These are phyloP conservation scores for Penicillium sp. DNA, from an alignment of 2,329 filamentous ascomycete genomes.

Conservation along the genomic window DNA sequence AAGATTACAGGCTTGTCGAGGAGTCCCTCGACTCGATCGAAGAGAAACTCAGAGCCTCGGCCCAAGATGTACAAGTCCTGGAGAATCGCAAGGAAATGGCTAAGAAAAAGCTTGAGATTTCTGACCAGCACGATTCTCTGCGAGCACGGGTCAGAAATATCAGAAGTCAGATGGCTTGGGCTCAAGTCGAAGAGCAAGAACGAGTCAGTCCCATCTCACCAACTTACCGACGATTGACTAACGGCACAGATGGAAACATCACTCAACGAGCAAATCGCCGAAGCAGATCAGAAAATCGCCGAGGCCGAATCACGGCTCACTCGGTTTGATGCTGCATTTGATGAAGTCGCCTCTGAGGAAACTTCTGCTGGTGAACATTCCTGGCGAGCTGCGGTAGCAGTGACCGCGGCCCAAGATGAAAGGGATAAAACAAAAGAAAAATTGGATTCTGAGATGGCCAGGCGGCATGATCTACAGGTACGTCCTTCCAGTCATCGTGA, in stretches of 20 bases:
- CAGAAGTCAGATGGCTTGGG: conserved; percentile 75
- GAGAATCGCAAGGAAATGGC: conserved; percentile 61
- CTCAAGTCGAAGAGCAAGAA: conserved; percentile 78
- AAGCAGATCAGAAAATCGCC: conserved; percentile 50
- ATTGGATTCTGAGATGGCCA: conserved; percentile 54
- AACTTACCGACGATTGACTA: conserved; percentile 3
- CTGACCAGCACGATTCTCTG: conserved; percentile 66
- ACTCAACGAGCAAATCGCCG: conserved; percentile 37
- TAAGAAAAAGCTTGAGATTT: conserved; percentile 61
- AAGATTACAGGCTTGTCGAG: conserved; percentile 82
- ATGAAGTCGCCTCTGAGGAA: conserved; percentile 39
- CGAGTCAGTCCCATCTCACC: conserved; percentile 32
- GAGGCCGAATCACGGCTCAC: conserved; percentile 46
- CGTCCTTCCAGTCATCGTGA: not conserved
- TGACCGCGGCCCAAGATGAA: conserved; percentile 49
- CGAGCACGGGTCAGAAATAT: conserved; percentile 60
- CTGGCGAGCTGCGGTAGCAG: conserved; percentile 45
- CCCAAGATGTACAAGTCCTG: conserved; percentile 64
- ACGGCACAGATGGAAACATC: conserved; percentile 33
- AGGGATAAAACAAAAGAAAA: conserved; percentile 51
- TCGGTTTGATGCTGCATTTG: conserved; percentile 49
- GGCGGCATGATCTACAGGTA: conserved; percentile 55
- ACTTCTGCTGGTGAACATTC: conserved; percentile 45
- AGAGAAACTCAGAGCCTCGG: conserved; percentile 59
- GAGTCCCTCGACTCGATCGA: conserved; percentile 74